These are phyloP conservation scores for Pyrus hybrid DNA, from an alignment of 331 rosid genomes.

Conservation along the genomic window DNA sequence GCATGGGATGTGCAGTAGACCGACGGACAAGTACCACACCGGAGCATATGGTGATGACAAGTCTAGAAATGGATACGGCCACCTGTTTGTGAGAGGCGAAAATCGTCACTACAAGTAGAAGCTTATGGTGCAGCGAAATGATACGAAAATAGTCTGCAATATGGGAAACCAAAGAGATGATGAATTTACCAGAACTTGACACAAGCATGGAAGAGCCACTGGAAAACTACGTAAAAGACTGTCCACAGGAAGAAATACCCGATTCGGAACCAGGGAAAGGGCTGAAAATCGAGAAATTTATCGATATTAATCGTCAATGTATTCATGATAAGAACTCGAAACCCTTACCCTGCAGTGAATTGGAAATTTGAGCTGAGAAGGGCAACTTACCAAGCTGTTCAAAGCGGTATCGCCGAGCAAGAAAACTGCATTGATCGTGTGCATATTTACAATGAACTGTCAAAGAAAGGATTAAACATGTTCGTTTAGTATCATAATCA, in stretches of 20 bases:
- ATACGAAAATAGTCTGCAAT: background rate
- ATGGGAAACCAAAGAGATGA: background rate
- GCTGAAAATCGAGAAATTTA: constrained; percentile 30
- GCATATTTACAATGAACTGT: constrained; percentile 80
- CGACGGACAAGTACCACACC: constrained; percentile 86
- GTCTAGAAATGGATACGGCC: constrained; percentile 99
- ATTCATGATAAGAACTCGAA: background rate
- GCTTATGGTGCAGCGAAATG: too few species aligned
- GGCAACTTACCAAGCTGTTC: constrained; percentile 67
- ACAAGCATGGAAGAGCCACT: constrained; percentile 82
- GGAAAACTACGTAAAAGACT: constrained; percentile 54
- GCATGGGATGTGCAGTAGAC: constrained; percentile 83
- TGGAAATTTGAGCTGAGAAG: background rate
- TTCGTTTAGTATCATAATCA: background rate
- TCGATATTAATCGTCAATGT: background rate
- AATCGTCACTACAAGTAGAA: background rate
- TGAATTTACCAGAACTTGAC: constrained; percentile 59
- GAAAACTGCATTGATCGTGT: constrained; percentile 89
- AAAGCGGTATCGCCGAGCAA: constrained; percentile 73
- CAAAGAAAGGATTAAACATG: constrained; percentile 6
- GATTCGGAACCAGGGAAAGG: constrained; percentile 90
- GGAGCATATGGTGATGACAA: constrained; percentile 83
- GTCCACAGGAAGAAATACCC: constrained; percentile 96
- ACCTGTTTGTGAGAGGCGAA: constrained; percentile 47
- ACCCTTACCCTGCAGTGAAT: background rate